Evolutionary conservation across 306 rosid genomes (phyloP).

Genomic region (Trifolium repens): DNA sequence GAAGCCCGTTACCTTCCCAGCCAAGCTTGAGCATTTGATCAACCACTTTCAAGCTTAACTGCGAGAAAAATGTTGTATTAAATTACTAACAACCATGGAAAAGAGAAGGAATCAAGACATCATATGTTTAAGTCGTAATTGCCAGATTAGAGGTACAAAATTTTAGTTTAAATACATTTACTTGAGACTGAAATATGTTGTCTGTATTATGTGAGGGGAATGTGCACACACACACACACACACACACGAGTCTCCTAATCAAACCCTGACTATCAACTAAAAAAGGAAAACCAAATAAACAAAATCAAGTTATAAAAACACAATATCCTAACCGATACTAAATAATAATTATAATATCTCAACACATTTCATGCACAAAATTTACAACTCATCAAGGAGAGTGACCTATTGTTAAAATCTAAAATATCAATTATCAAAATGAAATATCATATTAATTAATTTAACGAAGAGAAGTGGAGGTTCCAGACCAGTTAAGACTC

Average conservation of each 20-base stretch:
- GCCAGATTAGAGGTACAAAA: neutral
- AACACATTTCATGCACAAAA: slow-evolving; percentile 24
- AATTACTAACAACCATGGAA: slow-evolving; percentile 30
- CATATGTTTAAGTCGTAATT: slow-evolving; percentile 15
- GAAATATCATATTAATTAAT: neutral
- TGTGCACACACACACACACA: neutral
- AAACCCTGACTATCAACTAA: neutral
- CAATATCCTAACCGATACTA: neutral
- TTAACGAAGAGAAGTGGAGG: too few species aligned
- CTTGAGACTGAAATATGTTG: too few species aligned
- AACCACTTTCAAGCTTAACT: slow-evolving; percentile 98
- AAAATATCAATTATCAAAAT: neutral
- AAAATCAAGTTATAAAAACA: neutral
- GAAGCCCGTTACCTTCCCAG: slow-evolving; percentile 98
- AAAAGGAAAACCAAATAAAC: neutral
- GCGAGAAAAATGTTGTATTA: slow-evolving; percentile 49
- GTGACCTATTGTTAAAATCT: neutral
- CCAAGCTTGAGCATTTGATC: slow-evolving; percentile 99
- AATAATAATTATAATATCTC: neutral
- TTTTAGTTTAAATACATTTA: slow-evolving; percentile 26
- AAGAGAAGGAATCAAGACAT: slow-evolving; percentile 28
- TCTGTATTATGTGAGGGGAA: too few species aligned
- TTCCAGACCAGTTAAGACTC: too few species aligned
- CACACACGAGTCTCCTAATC: neutral
- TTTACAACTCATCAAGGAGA: slow-evolving; percentile 5